A percentile compares a stretch with the other conserved stretches of the same genome.
Evolutionary conservation across 164 flowering plant species (phyloP).

Genomic region (Echeveria elegans): DNA sequence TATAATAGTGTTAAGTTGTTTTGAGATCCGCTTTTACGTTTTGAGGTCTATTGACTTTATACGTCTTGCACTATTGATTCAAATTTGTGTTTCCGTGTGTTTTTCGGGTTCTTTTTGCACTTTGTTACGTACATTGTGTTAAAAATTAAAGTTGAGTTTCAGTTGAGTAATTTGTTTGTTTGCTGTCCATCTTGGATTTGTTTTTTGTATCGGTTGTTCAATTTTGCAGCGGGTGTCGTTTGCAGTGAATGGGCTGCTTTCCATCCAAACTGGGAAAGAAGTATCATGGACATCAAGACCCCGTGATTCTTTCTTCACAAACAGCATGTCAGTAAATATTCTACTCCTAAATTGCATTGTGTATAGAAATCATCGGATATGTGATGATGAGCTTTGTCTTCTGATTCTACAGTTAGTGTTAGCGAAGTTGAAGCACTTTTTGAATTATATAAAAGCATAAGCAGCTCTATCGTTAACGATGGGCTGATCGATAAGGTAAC

Average conservation of each 20-base stretch:
- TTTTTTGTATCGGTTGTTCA: neutral
- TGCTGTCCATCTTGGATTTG: neutral
- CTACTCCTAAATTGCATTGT: too few relatives aligned
- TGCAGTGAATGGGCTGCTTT: conserved; percentile 8
- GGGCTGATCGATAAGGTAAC: conserved; percentile 10
- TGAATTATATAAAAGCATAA: conserved; percentile 8
- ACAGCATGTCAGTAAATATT: neutral
- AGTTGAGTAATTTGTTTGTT: neutral
- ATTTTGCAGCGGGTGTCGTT: neutral
- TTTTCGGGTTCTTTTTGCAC: too few relatives aligned
- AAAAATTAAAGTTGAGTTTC: too few relatives aligned
- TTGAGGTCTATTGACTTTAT: too few relatives aligned
- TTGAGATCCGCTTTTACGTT: too few relatives aligned
- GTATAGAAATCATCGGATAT: neutral
- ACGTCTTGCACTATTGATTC: too few relatives aligned
- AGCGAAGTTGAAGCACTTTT: conserved; percentile 10
- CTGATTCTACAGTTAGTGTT: conserved; percentile 5
- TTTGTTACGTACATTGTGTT: neutral
- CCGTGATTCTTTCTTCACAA: conserved; percentile 7
- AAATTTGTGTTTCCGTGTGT: too few relatives aligned
- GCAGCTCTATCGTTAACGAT: conserved; percentile 7
- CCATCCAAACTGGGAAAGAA: neutral
- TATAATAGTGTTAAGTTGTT: too few relatives aligned
- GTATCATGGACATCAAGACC: conserved; percentile 1
- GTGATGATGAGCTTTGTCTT: neutral